phyloP scores from a whole-genome alignment of 2,329 filamentous ascomycete genomes.

The Diaporthe vaccinii region DNA sequence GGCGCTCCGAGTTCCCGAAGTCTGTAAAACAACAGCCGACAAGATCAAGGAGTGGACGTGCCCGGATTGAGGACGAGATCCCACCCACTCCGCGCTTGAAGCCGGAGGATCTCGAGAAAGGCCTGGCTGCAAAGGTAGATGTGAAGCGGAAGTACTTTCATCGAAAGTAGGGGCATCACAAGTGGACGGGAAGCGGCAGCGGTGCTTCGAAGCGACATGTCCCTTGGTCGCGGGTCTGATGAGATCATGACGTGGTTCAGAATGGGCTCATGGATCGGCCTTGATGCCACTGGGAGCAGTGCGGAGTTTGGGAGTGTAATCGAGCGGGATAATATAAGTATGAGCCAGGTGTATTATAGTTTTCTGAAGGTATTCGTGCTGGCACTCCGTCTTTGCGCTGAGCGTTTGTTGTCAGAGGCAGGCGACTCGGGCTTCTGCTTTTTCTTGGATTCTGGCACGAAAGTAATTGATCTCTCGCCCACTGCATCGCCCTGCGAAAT shows the following conservation, averaged over 20 bases:
- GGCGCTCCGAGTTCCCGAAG: constrained; percentile 71
- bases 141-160: constrained; percentile 54
- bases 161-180: constrained; percentile 47
- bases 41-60: constrained; percentile 54
- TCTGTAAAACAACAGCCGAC: constrained; percentile 63
- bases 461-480: constrained; percentile 79
- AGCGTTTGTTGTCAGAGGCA: constrained; percentile 51
- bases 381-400: constrained; percentile 74
- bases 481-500: constrained; percentile 63
- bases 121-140: constrained; percentile 54
- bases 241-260: neutral
- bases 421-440: constrained; percentile 59
- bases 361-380: constrained; percentile 81
- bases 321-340: constrained; percentile 16
- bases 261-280: neutral
- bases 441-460: constrained; percentile 72
- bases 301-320: constrained; percentile 9
- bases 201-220: neutral
- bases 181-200: neutral
- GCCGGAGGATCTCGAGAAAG: constrained; percentile 72
- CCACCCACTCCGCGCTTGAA: constrained; percentile 70
- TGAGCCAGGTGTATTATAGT: constrained; percentile 60
- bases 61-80: constrained; percentile 65
- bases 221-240: neutral
- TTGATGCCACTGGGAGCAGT: neutral